phyloP scores from a whole-genome alignment of 768 basidiomycete species.

The Serendipita sp. region DNA sequence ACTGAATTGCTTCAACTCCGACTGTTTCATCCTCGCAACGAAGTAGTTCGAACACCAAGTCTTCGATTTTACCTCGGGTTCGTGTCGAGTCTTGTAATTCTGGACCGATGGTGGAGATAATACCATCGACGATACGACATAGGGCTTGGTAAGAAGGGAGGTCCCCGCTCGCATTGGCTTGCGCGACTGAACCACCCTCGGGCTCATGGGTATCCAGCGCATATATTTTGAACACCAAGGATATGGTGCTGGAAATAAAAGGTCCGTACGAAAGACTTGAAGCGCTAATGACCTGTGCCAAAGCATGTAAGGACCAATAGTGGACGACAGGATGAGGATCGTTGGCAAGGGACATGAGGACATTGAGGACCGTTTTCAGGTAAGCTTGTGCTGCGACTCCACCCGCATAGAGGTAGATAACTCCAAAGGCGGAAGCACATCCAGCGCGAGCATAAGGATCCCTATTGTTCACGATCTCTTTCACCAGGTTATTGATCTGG shows the following conservation, averaged over 20 bases:
- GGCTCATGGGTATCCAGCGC: constrained; percentile 80
- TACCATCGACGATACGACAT: constrained; percentile 82
- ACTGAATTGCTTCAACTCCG: constrained; percentile 86
- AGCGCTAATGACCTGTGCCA: constrained; percentile 76
- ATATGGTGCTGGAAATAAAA: constrained; percentile 74
- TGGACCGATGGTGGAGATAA: constrained; percentile 87
- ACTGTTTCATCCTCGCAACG: constrained; percentile 77
- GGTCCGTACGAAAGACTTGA: constrained; percentile 86
- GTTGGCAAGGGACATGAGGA: constrained; percentile 85
- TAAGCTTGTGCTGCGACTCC: constrained; percentile 89
- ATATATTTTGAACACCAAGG: constrained; percentile 82
- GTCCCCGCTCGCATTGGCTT: constrained; percentile 78
- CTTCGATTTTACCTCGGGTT: constrained; percentile 66
- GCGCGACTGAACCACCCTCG: constrained; percentile 72
- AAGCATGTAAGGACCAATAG: constrained; percentile 77
- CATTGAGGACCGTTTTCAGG: constrained; percentile 88
- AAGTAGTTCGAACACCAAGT: constrained; percentile 73
- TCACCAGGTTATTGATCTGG: constrained; percentile 80
- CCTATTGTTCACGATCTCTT: constrained; percentile 87
- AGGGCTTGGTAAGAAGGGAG: constrained; percentile 82
- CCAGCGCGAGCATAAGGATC: constrained; percentile 87
- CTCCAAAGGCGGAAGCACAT: constrained; percentile 81
- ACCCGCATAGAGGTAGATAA: constrained; percentile 84
- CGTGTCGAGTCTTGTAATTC: constrained; percentile 80
- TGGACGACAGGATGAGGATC: constrained; percentile 96